phyloP scores from a whole-genome alignment of 352 stramenopile species.

The Pythium apleroticum region DNA sequence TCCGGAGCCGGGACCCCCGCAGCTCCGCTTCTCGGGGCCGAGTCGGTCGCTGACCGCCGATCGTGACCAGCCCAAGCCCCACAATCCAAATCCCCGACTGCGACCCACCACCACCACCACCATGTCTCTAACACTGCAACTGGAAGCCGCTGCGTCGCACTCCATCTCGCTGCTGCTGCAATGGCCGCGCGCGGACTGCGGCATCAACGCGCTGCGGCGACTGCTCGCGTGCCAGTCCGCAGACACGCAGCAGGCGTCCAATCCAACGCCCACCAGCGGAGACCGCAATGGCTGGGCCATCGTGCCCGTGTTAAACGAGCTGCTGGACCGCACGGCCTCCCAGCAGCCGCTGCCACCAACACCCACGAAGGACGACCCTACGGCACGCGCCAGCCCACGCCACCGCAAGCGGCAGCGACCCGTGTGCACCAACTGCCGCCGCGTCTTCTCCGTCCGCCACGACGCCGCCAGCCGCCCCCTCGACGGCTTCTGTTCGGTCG shows the following conservation, averaged over 20 bases:
- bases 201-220: neutral
- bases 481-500: conserved; percentile 21
- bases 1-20: too few relatives aligned
- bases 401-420: neutral
- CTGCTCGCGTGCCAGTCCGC: neutral
- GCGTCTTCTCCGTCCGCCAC: conserved; percentile 8
- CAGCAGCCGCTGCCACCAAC: neutral
- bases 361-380: neutral
- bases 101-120: neutral
- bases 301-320: conserved; percentile 21
- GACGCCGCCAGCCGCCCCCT: conserved; percentile 15
- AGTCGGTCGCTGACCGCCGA: neutral
- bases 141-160: neutral
- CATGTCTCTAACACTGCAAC: neutral
- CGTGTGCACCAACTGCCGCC: conserved; percentile 19
- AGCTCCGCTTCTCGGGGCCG: neutral
- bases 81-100: neutral
- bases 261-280: neutral
- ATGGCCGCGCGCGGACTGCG: neutral
- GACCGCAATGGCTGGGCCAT: conserved; percentile 14
- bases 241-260: neutral
- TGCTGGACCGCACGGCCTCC: conserved; percentile 8
- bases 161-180: neutral
- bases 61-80: too few relatives aligned
- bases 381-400: too few relatives aligned